Percentiles rank a stretch among this genome's conserved stretches.
Conservation (phyloP, 306 rosid species). For the Gillenia trifoliata region DNA sequence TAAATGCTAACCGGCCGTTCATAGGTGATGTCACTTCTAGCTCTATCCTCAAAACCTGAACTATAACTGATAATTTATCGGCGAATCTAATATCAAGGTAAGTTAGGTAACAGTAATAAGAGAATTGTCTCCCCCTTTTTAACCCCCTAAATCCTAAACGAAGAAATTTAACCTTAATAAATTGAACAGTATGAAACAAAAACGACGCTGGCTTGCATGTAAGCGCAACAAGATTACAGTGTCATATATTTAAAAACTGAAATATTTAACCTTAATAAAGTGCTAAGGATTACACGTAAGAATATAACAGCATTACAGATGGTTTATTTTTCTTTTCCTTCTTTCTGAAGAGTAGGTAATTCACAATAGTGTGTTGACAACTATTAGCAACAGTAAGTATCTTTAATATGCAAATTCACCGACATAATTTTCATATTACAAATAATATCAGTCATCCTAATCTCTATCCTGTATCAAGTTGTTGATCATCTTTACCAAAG, state of each 20-base stretch:
- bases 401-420: constrained; percentile 22
- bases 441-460: constrained; percentile 32
- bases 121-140: too few species aligned
- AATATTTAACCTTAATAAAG: background rate
- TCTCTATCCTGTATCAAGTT: constrained; percentile 82
- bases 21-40: too few species aligned
- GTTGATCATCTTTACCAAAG: constrained; percentile 86
- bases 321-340: background rate
- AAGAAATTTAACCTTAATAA: background rate
- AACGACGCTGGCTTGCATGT: background rate
- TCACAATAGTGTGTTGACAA: constrained; percentile 8
- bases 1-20: too few species aligned
- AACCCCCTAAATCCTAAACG: too few species aligned
- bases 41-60: too few species aligned
- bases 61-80: too few species aligned
- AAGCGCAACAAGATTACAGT: background rate
- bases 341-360: background rate
- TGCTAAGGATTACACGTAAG: background rate
- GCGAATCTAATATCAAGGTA: too few species aligned
- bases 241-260: background rate
- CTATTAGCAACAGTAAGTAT: constrained; percentile 27
- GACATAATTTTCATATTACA: constrained; percentile 44
- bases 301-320: background rate
- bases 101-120: too few species aligned
- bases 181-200: background rate